Base-by-base conservation (phyloP, 257 asterid genomes). In the Catharanthus roseus region DNA sequence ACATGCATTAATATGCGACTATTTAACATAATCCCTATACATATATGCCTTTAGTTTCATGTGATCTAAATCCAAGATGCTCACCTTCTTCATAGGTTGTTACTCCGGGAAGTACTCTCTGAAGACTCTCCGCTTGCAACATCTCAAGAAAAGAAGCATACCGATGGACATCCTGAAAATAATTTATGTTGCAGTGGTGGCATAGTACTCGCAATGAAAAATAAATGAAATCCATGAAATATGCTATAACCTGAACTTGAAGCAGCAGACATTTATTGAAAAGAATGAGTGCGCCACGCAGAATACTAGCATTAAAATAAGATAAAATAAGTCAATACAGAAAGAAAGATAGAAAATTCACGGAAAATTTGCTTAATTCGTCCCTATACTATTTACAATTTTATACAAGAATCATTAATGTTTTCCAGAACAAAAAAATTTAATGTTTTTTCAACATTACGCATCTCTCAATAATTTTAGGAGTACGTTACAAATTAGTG, bases 51-150 rank as follows among this genome's bases (percentile, higher is more conserved):
- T 8, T 61, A 50, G 68, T 69, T 23, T 3, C 38, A 0, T 13
- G 10, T 29, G 15, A 56, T 45, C 36, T 65, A 15, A 69, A 64
- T 18, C 50, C 4, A 47, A 62, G 42, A 61, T 60, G 31, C 49
- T 11, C 72, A 90, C 98, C 97, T 93, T 89, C 87, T 79, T 87
- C 88, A 80, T 75, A 68, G 69, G 76, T 82, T 72, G 80, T 68
- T 44, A 90, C 86, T 77, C 95, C 96, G 28, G 98, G 98, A 83
- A 93, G 96, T 57, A 93, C 88, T 55, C 79, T 82, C 44, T 78
- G 77, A 31, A 86, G 88, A 79, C 85, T 72, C 79, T 89, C 97
- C 68, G 78, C 75, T 82, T 87, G 87, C 76, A 93, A 75, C 97
- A 93, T 90, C 75, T 93, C 96, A 49, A 5, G 80, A 69, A 93